phyloP scores from a whole-genome alignment of 495 filamentous ascomycete species.

The Chlorociboria aeruginascens region DNA sequence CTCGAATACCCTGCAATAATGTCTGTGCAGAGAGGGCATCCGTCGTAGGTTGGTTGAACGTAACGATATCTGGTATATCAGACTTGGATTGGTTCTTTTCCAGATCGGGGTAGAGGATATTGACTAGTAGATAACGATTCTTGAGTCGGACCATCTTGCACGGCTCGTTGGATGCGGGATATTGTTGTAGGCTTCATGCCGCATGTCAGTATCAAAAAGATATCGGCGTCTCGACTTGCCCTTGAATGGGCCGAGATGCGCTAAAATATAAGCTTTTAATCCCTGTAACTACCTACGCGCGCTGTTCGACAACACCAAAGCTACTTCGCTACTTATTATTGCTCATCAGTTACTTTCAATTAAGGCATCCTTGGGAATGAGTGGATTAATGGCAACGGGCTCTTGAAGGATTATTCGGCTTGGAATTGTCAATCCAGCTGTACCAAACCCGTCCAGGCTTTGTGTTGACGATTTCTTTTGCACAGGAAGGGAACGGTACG shows the following conservation, averaged over 20 bases:
- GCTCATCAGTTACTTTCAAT: too few species aligned
- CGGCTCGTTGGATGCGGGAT: neutral
- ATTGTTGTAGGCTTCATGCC: neutral
- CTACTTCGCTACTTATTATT: too few species aligned
- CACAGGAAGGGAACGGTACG: too few species aligned
- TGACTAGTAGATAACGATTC: constrained; percentile 83
- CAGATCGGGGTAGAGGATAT: constrained; percentile 73
- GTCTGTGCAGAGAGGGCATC: constrained; percentile 48
- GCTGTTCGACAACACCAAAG: too few species aligned
- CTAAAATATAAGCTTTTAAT: neutral
- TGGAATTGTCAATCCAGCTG: too few species aligned
- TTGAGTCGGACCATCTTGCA: constrained; percentile 85
- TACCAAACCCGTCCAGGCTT: too few species aligned
- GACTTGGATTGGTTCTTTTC: constrained; percentile 24
- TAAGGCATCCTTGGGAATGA: too few species aligned
- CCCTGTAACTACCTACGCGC: too few species aligned
- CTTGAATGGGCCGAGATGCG: constrained; percentile 7
- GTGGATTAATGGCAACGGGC: too few species aligned
- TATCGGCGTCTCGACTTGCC: constrained; percentile 4
- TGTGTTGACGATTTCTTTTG: too few species aligned
- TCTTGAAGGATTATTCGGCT: too few species aligned
- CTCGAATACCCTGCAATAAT: constrained; percentile 54
- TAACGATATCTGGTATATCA: constrained; percentile 42
- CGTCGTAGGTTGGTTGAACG: constrained; percentile 66
- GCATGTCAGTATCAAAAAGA: neutral